Percentiles rank a stretch among this genome's conserved stretches.
These are phyloP conservation scores for Podospora australis DNA, from an alignment of 495 filamentous ascomycete genomes.

Conservation along the genomic window DNA sequence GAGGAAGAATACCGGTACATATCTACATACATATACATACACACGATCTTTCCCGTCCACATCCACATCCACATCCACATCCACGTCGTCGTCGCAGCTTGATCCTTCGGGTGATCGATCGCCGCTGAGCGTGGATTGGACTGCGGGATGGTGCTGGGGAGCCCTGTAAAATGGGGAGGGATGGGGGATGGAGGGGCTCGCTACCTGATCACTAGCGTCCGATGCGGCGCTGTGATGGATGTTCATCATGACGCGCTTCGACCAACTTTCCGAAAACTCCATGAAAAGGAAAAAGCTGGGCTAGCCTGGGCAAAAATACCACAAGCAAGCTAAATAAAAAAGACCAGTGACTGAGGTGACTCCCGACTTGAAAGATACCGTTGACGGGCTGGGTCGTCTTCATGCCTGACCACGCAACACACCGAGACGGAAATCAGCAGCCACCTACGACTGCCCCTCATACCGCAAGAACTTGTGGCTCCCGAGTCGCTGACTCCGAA, in stretches of 20 bases:
- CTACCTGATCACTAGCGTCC: constrained; percentile 1
- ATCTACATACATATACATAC: too few species aligned
- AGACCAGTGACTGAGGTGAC: too few species aligned
- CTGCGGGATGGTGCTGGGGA: neutral
- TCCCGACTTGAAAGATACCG: too few species aligned
- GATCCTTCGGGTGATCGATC: constrained; percentile 1
- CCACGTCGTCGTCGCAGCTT: neutral
- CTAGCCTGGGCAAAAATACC: neutral
- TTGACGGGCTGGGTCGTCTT: too few species aligned
- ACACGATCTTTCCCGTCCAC: too few species aligned
- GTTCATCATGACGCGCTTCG: constrained; percentile 8
- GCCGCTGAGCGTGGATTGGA: neutral
- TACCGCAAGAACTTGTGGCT: neutral
- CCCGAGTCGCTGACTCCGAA: neutral
- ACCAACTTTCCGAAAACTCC: constrained; percentile 14
- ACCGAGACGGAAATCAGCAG: neutral
- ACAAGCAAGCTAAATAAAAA: too few species aligned
- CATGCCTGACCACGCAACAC: too few species aligned
- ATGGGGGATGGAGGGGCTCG: neutral
- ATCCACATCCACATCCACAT: neutral
- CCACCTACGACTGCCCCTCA: neutral
- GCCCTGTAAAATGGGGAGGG: neutral
- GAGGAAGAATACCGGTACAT: too few species aligned
- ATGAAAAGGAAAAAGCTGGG: neutral
- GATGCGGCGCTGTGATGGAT: too few species aligned